Evolutionary conservation across 148 eudicot species (phyloP).

Genomic region (Chenopodium album): DNA sequence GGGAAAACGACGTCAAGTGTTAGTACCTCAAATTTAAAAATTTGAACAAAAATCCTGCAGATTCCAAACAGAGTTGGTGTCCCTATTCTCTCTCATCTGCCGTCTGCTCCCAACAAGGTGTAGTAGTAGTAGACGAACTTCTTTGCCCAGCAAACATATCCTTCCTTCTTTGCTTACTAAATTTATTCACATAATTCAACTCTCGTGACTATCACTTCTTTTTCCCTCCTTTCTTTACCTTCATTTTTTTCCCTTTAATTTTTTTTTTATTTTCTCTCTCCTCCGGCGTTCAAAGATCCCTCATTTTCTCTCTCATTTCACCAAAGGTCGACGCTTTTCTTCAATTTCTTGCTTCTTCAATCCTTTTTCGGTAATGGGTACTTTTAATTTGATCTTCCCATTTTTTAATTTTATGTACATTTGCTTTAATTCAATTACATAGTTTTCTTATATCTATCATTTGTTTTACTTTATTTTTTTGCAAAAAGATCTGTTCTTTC

Average conservation of each 20-base stretch:
- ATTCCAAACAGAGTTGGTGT: not conserved
- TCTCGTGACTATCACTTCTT: conserved; percentile 26
- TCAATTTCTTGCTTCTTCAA: not conserved
- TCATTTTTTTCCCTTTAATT: not conserved
- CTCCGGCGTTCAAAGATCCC: not conserved
- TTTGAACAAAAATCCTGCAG: not conserved
- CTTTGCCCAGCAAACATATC: not conserved
- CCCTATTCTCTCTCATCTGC: not conserved
- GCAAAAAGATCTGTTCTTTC: conserved; percentile 31
- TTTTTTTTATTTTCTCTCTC: not conserved
- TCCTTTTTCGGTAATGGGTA: not conserved
- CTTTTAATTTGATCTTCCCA: not conserved
- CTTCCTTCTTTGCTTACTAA: not conserved
- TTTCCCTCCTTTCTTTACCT: not conserved
- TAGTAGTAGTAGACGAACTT: not conserved
- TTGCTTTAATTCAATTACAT: not conserved
- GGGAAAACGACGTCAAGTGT: not conserved
- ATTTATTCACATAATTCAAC: conserved; percentile 9
- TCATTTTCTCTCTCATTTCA: not conserved
- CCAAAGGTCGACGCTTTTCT: conserved; percentile 22
- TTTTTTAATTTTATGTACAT: not conserved
- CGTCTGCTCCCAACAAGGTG: not conserved
- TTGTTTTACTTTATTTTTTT: not conserved
- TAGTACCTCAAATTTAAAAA: not conserved
- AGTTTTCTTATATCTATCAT: not conserved